These are phyloP conservation scores for Alternaria conjuncta DNA, from an alignment of 2,329 filamentous ascomycete genomes.

Conservation along the genomic window DNA sequence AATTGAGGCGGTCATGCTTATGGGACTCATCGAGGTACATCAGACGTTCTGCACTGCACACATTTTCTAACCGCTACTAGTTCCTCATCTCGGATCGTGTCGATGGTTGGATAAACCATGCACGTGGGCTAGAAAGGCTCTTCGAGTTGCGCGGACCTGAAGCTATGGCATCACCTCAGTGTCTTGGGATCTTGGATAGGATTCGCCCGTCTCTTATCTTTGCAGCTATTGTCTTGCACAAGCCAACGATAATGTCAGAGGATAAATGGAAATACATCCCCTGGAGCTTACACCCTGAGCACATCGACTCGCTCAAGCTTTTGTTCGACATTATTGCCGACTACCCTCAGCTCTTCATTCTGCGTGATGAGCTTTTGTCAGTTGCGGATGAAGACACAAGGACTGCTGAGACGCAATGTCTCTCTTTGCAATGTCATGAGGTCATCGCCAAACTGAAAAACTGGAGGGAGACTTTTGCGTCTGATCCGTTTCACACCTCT, in stretches of 20 bases:
- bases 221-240: background rate
- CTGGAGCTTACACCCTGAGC: conserved; percentile 1
- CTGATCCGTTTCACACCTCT: background rate
- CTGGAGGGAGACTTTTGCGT: background rate
- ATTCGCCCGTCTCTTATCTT: background rate
- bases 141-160: background rate
- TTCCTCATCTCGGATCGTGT: background rate
- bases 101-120: conserved; percentile 5
- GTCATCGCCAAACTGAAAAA: background rate
- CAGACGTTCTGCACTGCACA: background rate
- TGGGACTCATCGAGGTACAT: background rate
- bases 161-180: background rate
- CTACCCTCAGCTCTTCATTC: background rate
- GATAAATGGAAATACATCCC: background rate
- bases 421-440: background rate
- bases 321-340: conserved; percentile 5
- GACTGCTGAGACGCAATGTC: background rate
- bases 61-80: background rate
- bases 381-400: background rate
- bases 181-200: background rate
- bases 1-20: background rate
- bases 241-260: background rate
- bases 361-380: background rate
- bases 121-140: background rate
- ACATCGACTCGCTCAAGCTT: background rate